Evolutionary conservation across 1,284 basidiomycete genomes (phyloP).

Genomic region (Thecaphora frezii): DNA sequence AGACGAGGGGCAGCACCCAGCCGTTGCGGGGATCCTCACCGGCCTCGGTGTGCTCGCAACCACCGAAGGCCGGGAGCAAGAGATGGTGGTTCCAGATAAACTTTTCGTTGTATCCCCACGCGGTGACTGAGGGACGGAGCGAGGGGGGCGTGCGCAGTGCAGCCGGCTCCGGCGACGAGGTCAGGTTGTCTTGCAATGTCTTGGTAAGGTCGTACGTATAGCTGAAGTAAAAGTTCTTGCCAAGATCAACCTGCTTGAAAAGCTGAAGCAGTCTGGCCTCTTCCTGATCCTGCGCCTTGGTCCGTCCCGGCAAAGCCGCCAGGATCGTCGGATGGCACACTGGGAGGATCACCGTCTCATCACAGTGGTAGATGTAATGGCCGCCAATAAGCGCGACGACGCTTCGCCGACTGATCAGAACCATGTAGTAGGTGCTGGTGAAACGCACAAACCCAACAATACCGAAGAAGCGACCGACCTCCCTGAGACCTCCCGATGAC

Average conservation of each 20-base stretch:
- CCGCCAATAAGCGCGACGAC: slow-evolving; percentile 92
- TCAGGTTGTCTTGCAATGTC: slow-evolving; percentile 90
- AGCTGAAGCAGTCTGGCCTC: slow-evolving; percentile 70
- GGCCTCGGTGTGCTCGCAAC: slow-evolving; percentile 26
- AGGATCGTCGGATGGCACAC: slow-evolving; percentile 49
- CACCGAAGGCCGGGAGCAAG: slow-evolving; percentile 67
- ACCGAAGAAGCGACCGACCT: slow-evolving; percentile 64
- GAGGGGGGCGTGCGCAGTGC: slow-evolving; percentile 53
- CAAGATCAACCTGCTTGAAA: slow-evolving; percentile 97
- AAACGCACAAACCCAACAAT: slow-evolving; percentile 65
- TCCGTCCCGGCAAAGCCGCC: slow-evolving; percentile 38
- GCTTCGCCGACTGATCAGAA: slow-evolving; percentile 80
- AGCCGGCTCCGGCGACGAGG: slow-evolving; percentile 55
- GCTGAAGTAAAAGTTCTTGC: slow-evolving; percentile 99
- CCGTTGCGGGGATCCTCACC: slow-evolving; percentile 61
- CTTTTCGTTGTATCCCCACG: slow-evolving; percentile 75
- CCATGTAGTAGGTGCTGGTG: slow-evolving; percentile 58
- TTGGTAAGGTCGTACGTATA: slow-evolving; percentile 94
- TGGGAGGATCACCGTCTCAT: slow-evolving; percentile 82
- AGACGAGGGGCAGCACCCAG: slow-evolving; percentile 90
- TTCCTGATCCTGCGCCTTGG: slow-evolving; percentile 52
- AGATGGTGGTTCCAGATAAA: slow-evolving; percentile 97
- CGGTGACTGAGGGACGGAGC: slow-evolving; percentile 27
- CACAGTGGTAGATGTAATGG: slow-evolving; percentile 96
- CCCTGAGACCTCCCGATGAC: slow-evolving; percentile 80